phyloP scores from a whole-genome alignment of 208 protist species.

The Borovskyia barvae region DNA sequence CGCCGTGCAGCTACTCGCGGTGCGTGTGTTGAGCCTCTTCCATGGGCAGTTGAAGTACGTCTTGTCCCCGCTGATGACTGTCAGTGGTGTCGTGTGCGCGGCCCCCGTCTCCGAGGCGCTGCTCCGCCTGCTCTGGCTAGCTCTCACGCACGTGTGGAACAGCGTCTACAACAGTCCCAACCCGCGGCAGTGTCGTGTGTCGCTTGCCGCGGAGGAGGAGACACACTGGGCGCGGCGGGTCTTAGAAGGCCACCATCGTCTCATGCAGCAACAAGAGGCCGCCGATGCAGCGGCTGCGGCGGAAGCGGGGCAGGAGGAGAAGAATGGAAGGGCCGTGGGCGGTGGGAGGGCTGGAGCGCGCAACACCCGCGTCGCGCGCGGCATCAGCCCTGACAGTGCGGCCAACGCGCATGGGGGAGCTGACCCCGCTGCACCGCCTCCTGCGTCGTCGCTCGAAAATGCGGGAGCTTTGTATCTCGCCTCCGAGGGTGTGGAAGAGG shows the following conservation, averaged over 20 bases:
- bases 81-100: slow-evolving; percentile 1
- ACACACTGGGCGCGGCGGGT: slow-evolving; percentile 31
- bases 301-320: background rate
- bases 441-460: slow-evolving; percentile 13
- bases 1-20: slow-evolving; percentile 63
- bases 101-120: slow-evolving; percentile 8
- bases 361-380: background rate
- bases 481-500: background rate
- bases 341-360: slow-evolving; percentile 5
- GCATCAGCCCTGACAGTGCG: background rate
- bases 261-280: slow-evolving; percentile 2
- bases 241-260: slow-evolving; percentile 18
- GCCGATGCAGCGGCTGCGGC: background rate
- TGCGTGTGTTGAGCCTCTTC: slow-evolving; percentile 48
- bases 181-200: slow-evolving; percentile 46
- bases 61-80: slow-evolving; percentile 1
- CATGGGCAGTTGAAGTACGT: slow-evolving; percentile 23
- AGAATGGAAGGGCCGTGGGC: background rate
- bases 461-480: slow-evolving; percentile 40
- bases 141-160: slow-evolving; percentile 67
- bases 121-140: slow-evolving; percentile 43
- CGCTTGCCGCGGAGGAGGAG: slow-evolving; percentile 6
- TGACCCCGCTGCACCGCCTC: background rate
- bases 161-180: slow-evolving; percentile 49
- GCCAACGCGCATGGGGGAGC: background rate